Evolutionary conservation across 768 basidiomycete species (phyloP), one percentile per base, ranked within the genome.

Genomic region (Lactarius tabidus): DNA sequence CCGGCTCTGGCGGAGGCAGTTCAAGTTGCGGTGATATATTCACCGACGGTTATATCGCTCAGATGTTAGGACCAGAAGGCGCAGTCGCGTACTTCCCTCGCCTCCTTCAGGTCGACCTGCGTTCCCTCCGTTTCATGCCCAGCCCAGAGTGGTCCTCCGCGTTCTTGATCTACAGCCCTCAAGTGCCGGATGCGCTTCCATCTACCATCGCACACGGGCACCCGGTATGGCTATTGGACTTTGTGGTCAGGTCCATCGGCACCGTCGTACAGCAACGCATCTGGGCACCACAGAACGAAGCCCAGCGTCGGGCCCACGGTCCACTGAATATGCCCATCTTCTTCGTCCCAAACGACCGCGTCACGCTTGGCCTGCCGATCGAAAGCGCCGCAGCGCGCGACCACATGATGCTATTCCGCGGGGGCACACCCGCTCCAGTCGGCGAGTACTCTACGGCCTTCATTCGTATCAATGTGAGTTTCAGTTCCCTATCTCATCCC

Each of bases 391-490:
- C 9, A 1, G 3, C 23, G 28, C 60, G 56, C 1, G 31, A 52
- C 17, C 18, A 29, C 20, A 18, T 4, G 38, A 52, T 6, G 5
- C 56, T 66, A 1, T 26, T 52, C 15, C 39, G 39, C 1, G 38
- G 56, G 0, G 23, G 55, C 2, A 6, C 10, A 1, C 0, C 31
- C 0, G 48, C 65, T 18, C 60, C 23, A 17, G 18, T 66, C 38
- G 60, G 60, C 6, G 45, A 35, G 15, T 26, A 36, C 36, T 53
- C 45, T 2, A 66, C 65, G 0, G 57, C 20, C 10, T 51, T 51
- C 26, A 41, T 66, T 14, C 65, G 60, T 15, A 66, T 66, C 15
- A 66, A 61, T 9, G 65, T 62, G 8, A n/a, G n/a, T n/a, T n/a
- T 4, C 4, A 33, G 33, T 8, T 3, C 33, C 5, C n/a, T n/a